These are phyloP conservation scores for Trametes meyenii DNA, from an alignment of 768 basidiomycete species.

Conservation along the genomic window DNA sequence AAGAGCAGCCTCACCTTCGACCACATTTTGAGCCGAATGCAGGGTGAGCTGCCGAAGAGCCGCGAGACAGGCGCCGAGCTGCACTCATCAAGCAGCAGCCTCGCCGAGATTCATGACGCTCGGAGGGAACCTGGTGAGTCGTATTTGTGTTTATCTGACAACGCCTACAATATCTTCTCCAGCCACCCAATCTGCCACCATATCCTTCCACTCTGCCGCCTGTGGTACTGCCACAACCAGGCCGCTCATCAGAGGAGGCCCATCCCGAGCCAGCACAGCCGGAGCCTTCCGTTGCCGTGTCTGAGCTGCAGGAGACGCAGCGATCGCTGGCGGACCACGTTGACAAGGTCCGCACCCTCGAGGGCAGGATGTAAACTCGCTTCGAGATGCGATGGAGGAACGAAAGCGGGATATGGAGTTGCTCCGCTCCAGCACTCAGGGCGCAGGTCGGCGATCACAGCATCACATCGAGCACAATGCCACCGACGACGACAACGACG, in stretches of 20 bases:
- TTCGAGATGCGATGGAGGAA: conserved; percentile 75
- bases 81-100: conserved; percentile 70
- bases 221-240: conserved; percentile 42
- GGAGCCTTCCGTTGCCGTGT: conserved; percentile 42
- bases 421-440: conserved; percentile 35
- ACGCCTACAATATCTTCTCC: no score
- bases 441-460: conserved; percentile 24
- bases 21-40: no score
- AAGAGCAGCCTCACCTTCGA: no score
- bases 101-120: conserved; percentile 95
- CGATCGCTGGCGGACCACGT: no score
- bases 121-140: no score
- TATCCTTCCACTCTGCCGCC: conserved; percentile 71
- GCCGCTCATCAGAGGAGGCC: conserved; percentile 22
- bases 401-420: conserved; percentile 54
- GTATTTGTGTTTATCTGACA: no score
- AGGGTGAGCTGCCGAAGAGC: conserved; percentile 94
- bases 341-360: no score
- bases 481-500: conserved; percentile 45
- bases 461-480: conserved; percentile 24
- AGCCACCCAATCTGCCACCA: no score
- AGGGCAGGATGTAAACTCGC: conserved; percentile 70
- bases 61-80: conserved; percentile 91
- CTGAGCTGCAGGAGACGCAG: conserved; percentile 84
- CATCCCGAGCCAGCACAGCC: conserved; percentile 30